Evolutionary conservation across 2,329 filamentous ascomycete species (phyloP).

Genomic region (Penicillium italicum): DNA sequence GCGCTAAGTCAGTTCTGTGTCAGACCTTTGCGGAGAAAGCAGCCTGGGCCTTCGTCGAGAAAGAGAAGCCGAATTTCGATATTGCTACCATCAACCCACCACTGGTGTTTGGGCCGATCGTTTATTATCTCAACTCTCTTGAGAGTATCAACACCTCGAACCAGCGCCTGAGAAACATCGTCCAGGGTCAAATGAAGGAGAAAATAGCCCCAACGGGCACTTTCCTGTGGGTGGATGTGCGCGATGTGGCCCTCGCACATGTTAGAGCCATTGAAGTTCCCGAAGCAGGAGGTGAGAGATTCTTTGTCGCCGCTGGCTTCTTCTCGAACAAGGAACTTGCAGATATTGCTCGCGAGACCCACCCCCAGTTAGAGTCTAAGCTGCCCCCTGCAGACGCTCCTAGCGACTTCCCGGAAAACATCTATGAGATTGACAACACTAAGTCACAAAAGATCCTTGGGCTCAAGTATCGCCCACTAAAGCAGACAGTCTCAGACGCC

Average conservation of each 20-base stretch:
- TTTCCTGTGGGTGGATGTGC: slow-evolving; percentile 56
- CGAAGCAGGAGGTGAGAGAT: slow-evolving; percentile 46
- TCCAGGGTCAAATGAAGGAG: slow-evolving; percentile 60
- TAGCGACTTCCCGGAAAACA: slow-evolving; percentile 29
- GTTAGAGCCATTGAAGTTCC: slow-evolving; percentile 46
- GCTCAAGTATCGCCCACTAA: slow-evolving; percentile 39
- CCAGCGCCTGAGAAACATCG: slow-evolving; percentile 60
- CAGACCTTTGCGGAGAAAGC: slow-evolving; percentile 61
- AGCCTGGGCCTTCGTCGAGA: slow-evolving; percentile 61
- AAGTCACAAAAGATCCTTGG: slow-evolving; percentile 42
- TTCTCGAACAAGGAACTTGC: slow-evolving; percentile 44
- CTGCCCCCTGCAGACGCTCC: slow-evolving; percentile 37
- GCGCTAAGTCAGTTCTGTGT: not conserved
- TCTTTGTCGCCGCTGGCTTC: slow-evolving; percentile 44
- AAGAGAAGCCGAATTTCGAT: slow-evolving; percentile 57
- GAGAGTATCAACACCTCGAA: slow-evolving; percentile 71
- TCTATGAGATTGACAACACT: slow-evolving; percentile 39
- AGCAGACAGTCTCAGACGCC: slow-evolving; percentile 39
- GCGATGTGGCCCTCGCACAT: slow-evolving; percentile 49
- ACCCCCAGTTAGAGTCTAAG: slow-evolving; percentile 42
- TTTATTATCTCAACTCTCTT: slow-evolving; percentile 61
- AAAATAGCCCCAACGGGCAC: slow-evolving; percentile 57
- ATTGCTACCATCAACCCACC: slow-evolving; percentile 61
- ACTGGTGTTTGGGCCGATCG: slow-evolving; percentile 60
- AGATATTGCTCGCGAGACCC: slow-evolving; percentile 41